phyloP scores from a whole-genome alignment of 2,329 filamentous ascomycete species.

The Pestalotiopsis fici region DNA sequence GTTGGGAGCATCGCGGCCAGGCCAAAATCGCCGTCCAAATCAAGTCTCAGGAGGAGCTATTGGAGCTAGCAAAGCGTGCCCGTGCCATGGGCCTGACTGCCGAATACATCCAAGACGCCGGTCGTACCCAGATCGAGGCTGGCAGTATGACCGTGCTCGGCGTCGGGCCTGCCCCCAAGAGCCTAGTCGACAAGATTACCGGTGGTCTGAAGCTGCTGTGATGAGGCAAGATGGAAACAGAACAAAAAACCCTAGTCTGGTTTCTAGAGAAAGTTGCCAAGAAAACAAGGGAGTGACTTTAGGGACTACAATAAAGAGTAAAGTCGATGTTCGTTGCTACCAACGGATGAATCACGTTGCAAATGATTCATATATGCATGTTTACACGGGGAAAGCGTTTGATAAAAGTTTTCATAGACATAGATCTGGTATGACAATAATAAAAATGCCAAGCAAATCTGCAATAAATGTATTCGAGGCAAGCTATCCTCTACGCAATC shows the following conservation, averaged over 20 bases:
- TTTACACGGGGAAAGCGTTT: background rate
- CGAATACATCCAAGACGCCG: constrained; percentile 92
- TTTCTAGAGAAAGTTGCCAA: background rate
- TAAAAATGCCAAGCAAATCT: background rate
- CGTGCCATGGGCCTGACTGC: constrained; percentile 83
- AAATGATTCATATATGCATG: background rate
- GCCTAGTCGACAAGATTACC: constrained; percentile 76
- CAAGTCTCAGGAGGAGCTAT: constrained; percentile 81
- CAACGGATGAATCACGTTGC: background rate
- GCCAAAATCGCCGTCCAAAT: constrained; percentile 92
- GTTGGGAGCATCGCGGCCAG: constrained; percentile 86
- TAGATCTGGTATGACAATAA: background rate
- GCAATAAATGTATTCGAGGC: background rate
- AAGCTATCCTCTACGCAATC: background rate
- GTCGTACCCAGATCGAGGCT: constrained; percentile 91
- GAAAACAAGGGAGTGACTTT: background rate
- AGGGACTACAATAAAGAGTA: too few species aligned
- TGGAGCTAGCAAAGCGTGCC: constrained; percentile 74
- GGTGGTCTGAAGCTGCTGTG: constrained; percentile 32
- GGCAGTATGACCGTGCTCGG: constrained; percentile 93
- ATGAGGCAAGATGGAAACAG: background rate
- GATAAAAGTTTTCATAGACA: background rate
- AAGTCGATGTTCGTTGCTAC: background rate
- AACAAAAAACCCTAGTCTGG: background rate
- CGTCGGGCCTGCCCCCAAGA: constrained; percentile 79